phyloP scores from a whole-genome alignment of 176 grass and related monocot genomes.

The Musa schizocarpa region DNA sequence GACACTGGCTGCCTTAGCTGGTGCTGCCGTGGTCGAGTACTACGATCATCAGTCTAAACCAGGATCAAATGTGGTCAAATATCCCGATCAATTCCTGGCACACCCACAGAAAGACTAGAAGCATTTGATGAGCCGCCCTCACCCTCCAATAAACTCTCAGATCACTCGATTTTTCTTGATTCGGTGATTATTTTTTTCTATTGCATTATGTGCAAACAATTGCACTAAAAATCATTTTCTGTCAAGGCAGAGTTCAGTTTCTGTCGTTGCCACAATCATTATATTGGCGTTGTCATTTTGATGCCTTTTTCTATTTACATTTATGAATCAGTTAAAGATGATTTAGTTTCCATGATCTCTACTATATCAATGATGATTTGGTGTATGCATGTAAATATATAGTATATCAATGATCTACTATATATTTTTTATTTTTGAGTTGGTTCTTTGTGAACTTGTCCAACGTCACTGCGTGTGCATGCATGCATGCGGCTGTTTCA shows the following conservation, averaged over 20 bases:
- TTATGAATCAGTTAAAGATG: too few species aligned
- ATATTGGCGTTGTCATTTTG: not conserved
- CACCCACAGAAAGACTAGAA: slow-evolving; percentile 74
- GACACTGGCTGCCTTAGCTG: slow-evolving; percentile 63
- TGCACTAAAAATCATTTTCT: not conserved
- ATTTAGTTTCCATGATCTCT: too few species aligned
- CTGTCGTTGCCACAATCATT: not conserved
- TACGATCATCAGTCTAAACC: slow-evolving; percentile 60
- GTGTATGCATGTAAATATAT: too few species aligned
- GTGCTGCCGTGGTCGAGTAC: slow-evolving; percentile 79
- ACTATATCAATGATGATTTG: too few species aligned
- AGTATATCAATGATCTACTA: too few species aligned
- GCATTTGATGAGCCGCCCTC: not conserved
- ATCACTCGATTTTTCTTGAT: not conserved
- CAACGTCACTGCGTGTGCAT: too few species aligned
- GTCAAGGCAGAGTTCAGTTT: not conserved
- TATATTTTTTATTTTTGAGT: too few species aligned
- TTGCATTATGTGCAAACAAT: not conserved
- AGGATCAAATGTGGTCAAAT: slow-evolving; percentile 55
- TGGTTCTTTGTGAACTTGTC: too few species aligned
- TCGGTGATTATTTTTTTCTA: not conserved
- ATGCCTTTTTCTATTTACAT: not conserved
- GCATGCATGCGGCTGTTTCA: too few species aligned
- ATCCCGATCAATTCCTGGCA: slow-evolving; percentile 56
- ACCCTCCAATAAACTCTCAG: not conserved